Base-by-base conservation (phyloP, 148 eudicot genomes). In the Pharnaceum exiguum region DNA sequence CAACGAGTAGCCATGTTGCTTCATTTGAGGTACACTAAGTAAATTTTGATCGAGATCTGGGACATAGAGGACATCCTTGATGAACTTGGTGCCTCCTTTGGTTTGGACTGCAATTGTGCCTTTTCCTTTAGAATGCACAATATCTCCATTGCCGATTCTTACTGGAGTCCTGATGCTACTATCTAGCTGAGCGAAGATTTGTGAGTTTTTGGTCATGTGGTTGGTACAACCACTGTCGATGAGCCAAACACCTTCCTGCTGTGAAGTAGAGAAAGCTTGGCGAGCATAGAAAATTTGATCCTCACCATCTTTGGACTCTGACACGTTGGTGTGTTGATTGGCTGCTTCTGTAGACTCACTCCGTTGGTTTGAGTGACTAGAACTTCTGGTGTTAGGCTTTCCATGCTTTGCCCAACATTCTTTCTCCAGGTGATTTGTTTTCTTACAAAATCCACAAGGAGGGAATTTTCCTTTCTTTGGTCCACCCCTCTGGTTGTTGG, bases 151-250 rank as follows among this genome's bases (percentile, higher is more conserved):
- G 2, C 49, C 7, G 1, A 46, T 46, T 9, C 27, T 19, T 1
- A 46, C 49, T 46, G 49, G 49, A 23, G 27, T 46, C 27, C 22
- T 46, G 49, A 46, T 11, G 2, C 25, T 18, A 1, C 25, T 21
- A 11, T 46, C 25, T 7, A 18, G 5, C 26, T 46, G 1, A 7
- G 49, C 6, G 49, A 46, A 46, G 25, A 46, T 46, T 7, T 18
- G 2, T 21, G n/a, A 1, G 27, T 19, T 19, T 10, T 46, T 46
- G 9, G 25, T 46, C 49, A 46, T 46, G 12, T 19, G 26, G 12
- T 46, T 46, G 27, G 49, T 44, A 19, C 49, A 46, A 18, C 49
- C 49, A 46, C 48, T 46, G 13, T 46, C 49, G 9, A 46, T 7
- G 2, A 46, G 10, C 26, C 26, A 46, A 3, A 39, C 7, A 39